phyloP scores from a whole-genome alignment of 2,329 filamentous ascomycete genomes.

The Aureobasidium sp. region DNA sequence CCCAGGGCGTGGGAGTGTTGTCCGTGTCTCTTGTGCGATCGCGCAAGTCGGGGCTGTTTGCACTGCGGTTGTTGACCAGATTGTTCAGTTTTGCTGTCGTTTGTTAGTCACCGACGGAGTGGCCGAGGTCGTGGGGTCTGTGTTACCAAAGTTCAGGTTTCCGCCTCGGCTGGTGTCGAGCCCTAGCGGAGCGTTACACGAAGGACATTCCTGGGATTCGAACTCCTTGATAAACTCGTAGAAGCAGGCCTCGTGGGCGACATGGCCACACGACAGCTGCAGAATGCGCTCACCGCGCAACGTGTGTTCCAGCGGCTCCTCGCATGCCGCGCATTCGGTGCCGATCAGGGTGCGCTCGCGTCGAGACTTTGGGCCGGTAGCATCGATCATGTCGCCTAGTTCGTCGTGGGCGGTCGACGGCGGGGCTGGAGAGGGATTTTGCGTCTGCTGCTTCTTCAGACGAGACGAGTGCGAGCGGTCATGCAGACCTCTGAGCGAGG shows the following conservation, averaged over 20 bases:
- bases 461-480: background rate
- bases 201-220: slow-evolving; percentile 87
- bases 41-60: slow-evolving; percentile 33
- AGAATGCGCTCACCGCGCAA: slow-evolving; percentile 87
- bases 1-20: slow-evolving; percentile 59
- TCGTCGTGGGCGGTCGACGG: slow-evolving; percentile 12
- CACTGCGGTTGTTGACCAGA: slow-evolving; percentile 80
- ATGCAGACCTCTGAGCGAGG: slow-evolving; percentile 7
- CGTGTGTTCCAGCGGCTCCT: slow-evolving; percentile 93
- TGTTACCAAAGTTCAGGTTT: slow-evolving; percentile 51
- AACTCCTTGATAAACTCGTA: slow-evolving; percentile 97
- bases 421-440: background rate
- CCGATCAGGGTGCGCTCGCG: slow-evolving; percentile 93
- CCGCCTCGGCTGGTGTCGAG: slow-evolving; percentile 88
- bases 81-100: slow-evolving; percentile 81
- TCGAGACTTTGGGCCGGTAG: slow-evolving; percentile 39
- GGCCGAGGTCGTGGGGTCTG: background rate
- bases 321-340: slow-evolving; percentile 89
- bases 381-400: slow-evolving; percentile 25
- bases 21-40: slow-evolving; percentile 4
- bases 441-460: slow-evolving; percentile 5
- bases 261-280: slow-evolving; percentile 94
- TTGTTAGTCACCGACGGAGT: background rate
- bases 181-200: slow-evolving; percentile 83
- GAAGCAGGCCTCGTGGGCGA: slow-evolving; percentile 96